Base-by-base conservation (phyloP, 345 rosid genomes). In the Murraya koenigii region DNA sequence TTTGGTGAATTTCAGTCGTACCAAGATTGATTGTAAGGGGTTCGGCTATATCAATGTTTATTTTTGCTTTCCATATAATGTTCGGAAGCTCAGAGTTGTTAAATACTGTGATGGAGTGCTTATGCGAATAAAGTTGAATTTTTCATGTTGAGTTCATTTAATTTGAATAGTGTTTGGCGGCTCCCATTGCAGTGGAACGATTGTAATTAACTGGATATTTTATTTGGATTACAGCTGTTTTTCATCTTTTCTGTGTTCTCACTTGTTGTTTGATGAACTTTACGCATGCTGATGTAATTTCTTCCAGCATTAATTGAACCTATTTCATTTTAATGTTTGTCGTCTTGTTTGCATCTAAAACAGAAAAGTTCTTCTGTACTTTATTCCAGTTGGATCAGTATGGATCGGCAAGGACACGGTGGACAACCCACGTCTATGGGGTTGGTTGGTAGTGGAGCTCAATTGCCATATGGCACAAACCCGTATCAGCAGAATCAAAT, bases 391-490 rank as follows among this genome's bases (percentile, higher is more conserved):
- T 68, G 67, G 71, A 68, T 80, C 66, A 82, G 72, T 78, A 94
- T 94, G 98, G 97, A 92, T 75, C 94, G 89, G 75, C 97, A 88
- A 87, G 92, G 89, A 72, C 90, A 87, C 68, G 91, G 93, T 75
- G 91, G 93, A 68, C 94, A 92, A 69, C 85, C 91, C 68, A 88
- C 93, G 7, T 86, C 87, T 7, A 82, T 89, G 82, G 91, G 91
- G 67, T 61, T 84, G n/a, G 85, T 79, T 58, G 80, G 83, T 69
- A 66, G 78, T 26, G 79, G 86, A 17, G 85, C 81, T 69, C 91
- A 85, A 69, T 28, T 89, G 79, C 74, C 89, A 28, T 92, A 92
- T 11, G 90, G 86, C n/a, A 47, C 90, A 26, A 90, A 80, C 78
- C 89, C 91, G 8, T 92, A 90, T 83, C 97, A 85, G 66, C 81